phyloP scores from a whole-genome alignment of 768 basidiomycete species.

The Tylopilus subfusipes region DNA sequence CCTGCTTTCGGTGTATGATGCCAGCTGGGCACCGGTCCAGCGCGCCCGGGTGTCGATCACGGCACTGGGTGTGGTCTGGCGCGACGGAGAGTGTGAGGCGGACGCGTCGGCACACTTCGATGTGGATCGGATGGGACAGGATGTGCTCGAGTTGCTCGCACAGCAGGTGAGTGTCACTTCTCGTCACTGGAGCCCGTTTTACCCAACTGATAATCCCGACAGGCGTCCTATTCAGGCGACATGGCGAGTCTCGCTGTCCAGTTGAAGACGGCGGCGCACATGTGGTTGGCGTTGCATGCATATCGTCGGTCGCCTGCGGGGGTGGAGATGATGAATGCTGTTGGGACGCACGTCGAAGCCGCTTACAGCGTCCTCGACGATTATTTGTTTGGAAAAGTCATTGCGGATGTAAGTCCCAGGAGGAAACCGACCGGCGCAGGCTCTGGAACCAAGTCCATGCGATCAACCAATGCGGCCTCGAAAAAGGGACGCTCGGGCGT shows the following conservation, averaged over 20 bases:
- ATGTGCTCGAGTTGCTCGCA: slow-evolving; percentile 41
- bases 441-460: slow-evolving; percentile 14
- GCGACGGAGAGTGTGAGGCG: slow-evolving; percentile 20
- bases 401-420: slow-evolving; percentile 10
- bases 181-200: not conserved
- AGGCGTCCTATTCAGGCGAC: slow-evolving; percentile 32
- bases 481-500: slow-evolving; percentile 38
- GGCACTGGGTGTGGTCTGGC: slow-evolving; percentile 46
- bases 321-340: slow-evolving; percentile 38
- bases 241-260: slow-evolving; percentile 37
- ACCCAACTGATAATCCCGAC: not conserved
- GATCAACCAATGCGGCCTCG: slow-evolving; percentile 5
- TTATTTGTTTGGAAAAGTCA: slow-evolving; percentile 30
- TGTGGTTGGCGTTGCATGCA: slow-evolving; percentile 70
- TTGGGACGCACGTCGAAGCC: slow-evolving; percentile 51
- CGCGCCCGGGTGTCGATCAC: slow-evolving; percentile 55
- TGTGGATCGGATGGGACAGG: slow-evolving; percentile 37
- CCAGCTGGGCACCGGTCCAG: slow-evolving; percentile 49
- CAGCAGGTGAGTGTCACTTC: slow-evolving; percentile 37
- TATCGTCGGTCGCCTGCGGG: slow-evolving; percentile 49
- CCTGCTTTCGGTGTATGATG: slow-evolving; percentile 47
- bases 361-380: slow-evolving; percentile 49
- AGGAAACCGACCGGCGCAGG: slow-evolving; percentile 21
- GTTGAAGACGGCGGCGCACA: slow-evolving; percentile 52
- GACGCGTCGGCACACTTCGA: slow-evolving; percentile 19